Base-by-base conservation (phyloP, 2,329 filamentous ascomycete species). In the Calonectria leucothoes region DNA sequence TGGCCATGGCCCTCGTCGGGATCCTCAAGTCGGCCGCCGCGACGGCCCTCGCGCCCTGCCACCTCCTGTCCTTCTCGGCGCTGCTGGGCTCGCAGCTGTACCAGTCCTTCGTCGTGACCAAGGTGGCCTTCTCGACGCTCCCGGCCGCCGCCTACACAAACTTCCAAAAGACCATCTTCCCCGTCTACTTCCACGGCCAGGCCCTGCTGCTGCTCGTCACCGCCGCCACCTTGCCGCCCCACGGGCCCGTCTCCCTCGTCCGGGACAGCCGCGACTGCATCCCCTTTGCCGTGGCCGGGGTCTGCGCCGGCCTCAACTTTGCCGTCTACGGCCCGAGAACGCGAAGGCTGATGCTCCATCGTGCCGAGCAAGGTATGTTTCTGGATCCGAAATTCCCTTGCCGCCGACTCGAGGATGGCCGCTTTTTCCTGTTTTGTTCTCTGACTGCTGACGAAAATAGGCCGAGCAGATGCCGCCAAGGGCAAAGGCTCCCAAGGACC, bases 91-190 rank as follows among this genome's bases (percentile, higher is more conserved):
- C 82, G 1, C 79, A 84, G 23, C 81, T 87, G 15, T 87, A 85
- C 73, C 85, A 87, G 51, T 82, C 81, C 27, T 86, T 87, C 20
- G 61, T 83, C 72, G 72, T 82, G 14, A 85, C 85, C 15, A 87
- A 85, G 39, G 74, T 86, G 7, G 80, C 81, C 57, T 82, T 81
- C 66, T 69, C 75, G 7, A 75, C 81, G 3, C 81, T 87, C 2
- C 85, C 86, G 0, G 74, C 78, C 0, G 75, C 81, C 0, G 79
- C 85, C 0, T 87, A 86, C 64, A 80, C 81, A 0, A 83, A 81
- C 0, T 81, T 87, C 0, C 85, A 87, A 61, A 85, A 85, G 48
- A 81, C 78, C 6, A 74, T 87, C 55, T 87, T 87, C 51, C 86
- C 85, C 0, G 67, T 86, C 20, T 87, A 86, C 74, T 87, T 87